Base-by-base conservation (phyloP, 352 stramenopile species). In the Globisporangium splendens region DNA sequence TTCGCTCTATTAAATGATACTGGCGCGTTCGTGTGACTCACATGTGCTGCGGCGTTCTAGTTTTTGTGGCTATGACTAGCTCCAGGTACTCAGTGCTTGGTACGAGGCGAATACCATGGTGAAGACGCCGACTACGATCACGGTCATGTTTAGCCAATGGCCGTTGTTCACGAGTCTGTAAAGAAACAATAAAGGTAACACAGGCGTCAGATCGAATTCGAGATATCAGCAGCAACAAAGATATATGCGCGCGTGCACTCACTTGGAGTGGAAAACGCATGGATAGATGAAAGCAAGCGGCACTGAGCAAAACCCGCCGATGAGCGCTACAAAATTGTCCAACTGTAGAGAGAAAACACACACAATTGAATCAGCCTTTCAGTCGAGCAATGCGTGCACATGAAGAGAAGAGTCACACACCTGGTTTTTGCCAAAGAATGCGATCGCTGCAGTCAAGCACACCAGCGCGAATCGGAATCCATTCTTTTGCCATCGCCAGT, bases 241-340 rank as follows among this genome's bases (percentile, higher is more conserved):
- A 46, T 21, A 35, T 4, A 31, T 11, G 18, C 22, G 28, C 51
- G n/a, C 11, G 15, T n/a, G 13, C 14, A 64, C 49, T 21, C 54
- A 59, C 63, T 61, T 65, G 4, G 70, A 86, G 63, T 89, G 79
- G 56, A 89, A 89, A 12, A 89, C 54, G 39, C 76, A 86, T 39
- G 79, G 79, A 48, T 89, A 89, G 62, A 89, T 86, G 56, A 89
- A 89, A 14, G 76, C 79, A 21, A 89, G 65, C 46, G 79, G 79
- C 39, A 89, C 79, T 35, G 76, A 89, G 72, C 79, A 89, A 53
- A 89, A 89, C 14, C 76, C 79, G 18, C 79, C 79, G 50, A 89
- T 83, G 31, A 89, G 67, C n/a, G 79, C 75, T 20, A 89, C 79
- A 54, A 89, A 89, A 60, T 81, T 84, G 64, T 89, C 79, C 15